Conservation (phyloP, 192 early-diverging fungal genomes). For the Umbelopsis isabellina region DNA sequence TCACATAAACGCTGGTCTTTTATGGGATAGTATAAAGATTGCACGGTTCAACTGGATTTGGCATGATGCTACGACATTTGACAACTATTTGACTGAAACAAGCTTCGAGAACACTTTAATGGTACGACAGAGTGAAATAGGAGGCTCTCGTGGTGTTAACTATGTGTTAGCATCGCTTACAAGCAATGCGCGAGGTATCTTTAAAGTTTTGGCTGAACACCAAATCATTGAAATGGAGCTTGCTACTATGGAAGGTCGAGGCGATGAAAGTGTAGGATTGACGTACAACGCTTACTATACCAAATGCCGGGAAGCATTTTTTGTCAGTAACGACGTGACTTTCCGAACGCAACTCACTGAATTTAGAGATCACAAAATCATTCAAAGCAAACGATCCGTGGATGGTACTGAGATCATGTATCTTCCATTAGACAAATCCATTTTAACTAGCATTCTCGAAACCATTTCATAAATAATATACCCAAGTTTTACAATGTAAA, state of each 20-base stretch:
- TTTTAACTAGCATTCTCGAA: conserved; percentile 70
- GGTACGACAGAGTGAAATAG: conserved; percentile 53
- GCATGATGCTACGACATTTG: conserved; percentile 92
- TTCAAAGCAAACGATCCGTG: conserved; percentile 59
- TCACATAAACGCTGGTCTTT: conserved; percentile 86
- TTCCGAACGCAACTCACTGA: conserved; percentile 93
- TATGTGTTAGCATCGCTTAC: conserved; percentile 84
- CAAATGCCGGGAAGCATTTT: conserved; percentile 79
- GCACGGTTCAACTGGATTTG: conserved; percentile 82
- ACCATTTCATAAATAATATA: conserved; percentile 49
- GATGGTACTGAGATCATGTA: conserved; percentile 74
- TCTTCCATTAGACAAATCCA: conserved; percentile 70
- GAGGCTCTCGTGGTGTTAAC: conserved; percentile 69
- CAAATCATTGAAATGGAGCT: conserved; percentile 61
- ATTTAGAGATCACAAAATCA: conserved; percentile 90
- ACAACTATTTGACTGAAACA: conserved; percentile 80
- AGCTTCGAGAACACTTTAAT: conserved; percentile 78
- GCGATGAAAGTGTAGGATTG: conserved; percentile 56
- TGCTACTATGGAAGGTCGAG: conserved; percentile 33
- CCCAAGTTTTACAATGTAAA: background rate
- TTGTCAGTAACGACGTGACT: conserved; percentile 79
- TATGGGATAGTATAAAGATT: conserved; percentile 81
- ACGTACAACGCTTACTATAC: conserved; percentile 68
- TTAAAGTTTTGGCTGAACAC: conserved; percentile 82
- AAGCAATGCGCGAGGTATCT: conserved; percentile 84